Base-by-base conservation (phyloP, 257 asterid genomes). In the Lithospermum erythrorhizon region DNA sequence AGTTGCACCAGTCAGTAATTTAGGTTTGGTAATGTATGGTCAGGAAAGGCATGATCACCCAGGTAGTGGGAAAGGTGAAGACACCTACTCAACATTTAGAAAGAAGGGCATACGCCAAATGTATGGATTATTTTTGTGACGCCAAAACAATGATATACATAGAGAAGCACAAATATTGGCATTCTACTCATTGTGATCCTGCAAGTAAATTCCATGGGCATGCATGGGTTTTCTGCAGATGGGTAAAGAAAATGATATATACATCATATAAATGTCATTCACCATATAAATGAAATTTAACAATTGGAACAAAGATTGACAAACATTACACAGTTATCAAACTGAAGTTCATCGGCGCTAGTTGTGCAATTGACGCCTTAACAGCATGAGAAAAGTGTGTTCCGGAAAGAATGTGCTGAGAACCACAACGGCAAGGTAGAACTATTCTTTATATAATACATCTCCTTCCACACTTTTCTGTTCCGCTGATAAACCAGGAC, bases 381-480 rank as follows among this genome's bases (percentile, higher is more conserved):
- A 20, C 71, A 67, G 76, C 90, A 85, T 59, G 87, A 75, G 66
- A 81, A 67, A 32, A 87, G 69, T 3, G 94, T 78, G 84, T 81
- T 83, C 35, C 84, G 72, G 51, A 85, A 90, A 51, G 94, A 72
- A 78, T 83, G 78, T 23, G 94, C 88, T 23, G 85, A 76, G 62
- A 81, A 82, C 95, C 94, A 85, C 75, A 91, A 70, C 0, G 93
- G 96, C 68, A 85, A 49, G 10, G 76, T 71, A 10, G 86, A 64
- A 29, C 71, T 68, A 66, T 69, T 75, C 81, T 73, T 83, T 53
- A 75, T 85, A 4, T 87, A 78, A 63, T 78, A 84, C 95, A 91
- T 81, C 81, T 75, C 87, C 81, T 71, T 82, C 98, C 98, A 91
- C 61, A 77, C 76, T 11, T 73, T 66, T 63, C 51, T 79, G 30